Evolutionary conservation across 1,139 yeast species (phyloP), one percentile per base, ranked within the genome.

Genomic region (Kodamaea fungicola): DNA sequence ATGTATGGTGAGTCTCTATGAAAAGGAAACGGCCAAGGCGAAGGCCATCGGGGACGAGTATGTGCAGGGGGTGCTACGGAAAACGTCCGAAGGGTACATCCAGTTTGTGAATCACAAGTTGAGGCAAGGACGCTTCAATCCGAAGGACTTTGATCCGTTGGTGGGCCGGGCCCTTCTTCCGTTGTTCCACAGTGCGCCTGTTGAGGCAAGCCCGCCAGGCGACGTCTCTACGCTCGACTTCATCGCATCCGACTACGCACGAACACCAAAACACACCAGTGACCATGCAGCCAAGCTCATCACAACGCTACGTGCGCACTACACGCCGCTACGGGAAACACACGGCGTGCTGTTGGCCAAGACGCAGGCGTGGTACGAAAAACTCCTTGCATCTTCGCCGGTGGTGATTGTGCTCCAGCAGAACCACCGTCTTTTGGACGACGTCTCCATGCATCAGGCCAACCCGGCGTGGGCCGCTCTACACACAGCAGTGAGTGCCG

Each of bases 351-450:
- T 45, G 9, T 26, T 42, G 5, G 39, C 39, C 19, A 53, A 57
- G 9, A 51, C 64, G 8, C 57, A 53, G 44, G 43, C 44, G 27
- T 68, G 69, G 71, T 66, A 52, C 44, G 42, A 45, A 8, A 48
- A 57, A 25, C 48, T 61, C 19, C 43, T 69, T 6, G 32, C 42
- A 4, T 32, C 45, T n/a, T 53, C 72, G 0, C 75, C 75, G 1
- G 48, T 69, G 5, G 44, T 61, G 3, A 42, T 70, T 10, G 44
- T 70, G 5, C 45, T 69, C 5, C 53, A 52, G 35, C 67, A 63
- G 39, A 48, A 47, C 23, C 54, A 61, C 28, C 41, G 56, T 12
- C 54, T 70, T 9, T 59, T 65, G 39, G 55, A 67, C 2, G 57
- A 57, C 5, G 30, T 55, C 1, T 52, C 64, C 9, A 37, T 66